Evolutionary conservation across 257 asterid species (phyloP), one percentile per base, ranked within the genome.

Genomic region (Cynanchum wilfordii): DNA sequence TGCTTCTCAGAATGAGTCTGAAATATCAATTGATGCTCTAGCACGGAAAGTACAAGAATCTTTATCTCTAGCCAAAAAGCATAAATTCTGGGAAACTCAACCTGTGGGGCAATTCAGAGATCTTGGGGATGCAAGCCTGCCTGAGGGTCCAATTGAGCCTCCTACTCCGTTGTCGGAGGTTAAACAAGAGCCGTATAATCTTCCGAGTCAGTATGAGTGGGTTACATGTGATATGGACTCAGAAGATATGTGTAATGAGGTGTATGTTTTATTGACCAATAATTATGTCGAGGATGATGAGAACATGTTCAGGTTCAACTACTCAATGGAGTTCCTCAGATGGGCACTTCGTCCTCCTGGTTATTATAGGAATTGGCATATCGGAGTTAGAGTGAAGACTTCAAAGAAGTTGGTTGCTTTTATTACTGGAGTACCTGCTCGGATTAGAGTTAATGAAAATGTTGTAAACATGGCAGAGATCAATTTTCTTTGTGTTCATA

Each of bases 41-140:
- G 85, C 90, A 49, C 82, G 79, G 79, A 74, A 79, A 79, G 89
- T 84, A 66, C 97, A 87, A 79, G 96, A 87, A 76, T 86, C 97
- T 29, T 86, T 86, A 51, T 86, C 97, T 1, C 87, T 86, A 54
- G 82, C 91, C 17, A 89, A 55, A 75, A 73, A 75, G 58, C 90
- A 86, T 29, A 86, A 78, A 78, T 86, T 86, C 69, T 86, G 90
- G 90, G 88, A 84, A 69, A 81, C 86, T 8, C 90, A 86, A 64
- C 90, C 90, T 20, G 90, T 86, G 52, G 90, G 88, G n/a, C 90
- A 86, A 24, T 84, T 82, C 42, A 82, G 70, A 74, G 87, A 85
- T 76, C 63, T 81, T 24, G 86, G 84, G n/a, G 70, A 86, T 73
- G 44, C 77, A 38, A 84, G 73, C 71, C 72, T 84, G 44, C 84